Conservation (phyloP, 176 grass and related monocot species). For the Cenchrus fungigraminus region DNA sequence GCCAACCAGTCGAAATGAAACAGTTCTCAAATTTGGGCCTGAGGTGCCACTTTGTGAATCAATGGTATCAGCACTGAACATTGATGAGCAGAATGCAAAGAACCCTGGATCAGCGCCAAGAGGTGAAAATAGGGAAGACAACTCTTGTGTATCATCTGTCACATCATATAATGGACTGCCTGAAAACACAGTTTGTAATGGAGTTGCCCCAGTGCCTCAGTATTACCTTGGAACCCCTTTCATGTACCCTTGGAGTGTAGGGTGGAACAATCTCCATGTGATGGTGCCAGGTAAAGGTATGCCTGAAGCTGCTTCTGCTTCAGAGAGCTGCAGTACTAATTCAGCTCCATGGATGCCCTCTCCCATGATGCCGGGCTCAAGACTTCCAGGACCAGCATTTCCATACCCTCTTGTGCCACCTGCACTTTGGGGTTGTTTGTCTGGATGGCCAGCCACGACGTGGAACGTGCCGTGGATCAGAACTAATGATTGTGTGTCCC, state of each 20-base stretch:
- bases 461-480: constrained; percentile 57
- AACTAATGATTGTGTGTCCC: constrained; percentile 47
- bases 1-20: constrained; percentile 46
- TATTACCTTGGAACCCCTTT: constrained; percentile 76
- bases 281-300: constrained; percentile 44
- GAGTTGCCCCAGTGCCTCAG: constrained; percentile 53
- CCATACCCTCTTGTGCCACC: constrained; percentile 87
- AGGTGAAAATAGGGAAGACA: constrained; percentile 53
- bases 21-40: constrained; percentile 77
- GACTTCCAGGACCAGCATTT: constrained; percentile 53
- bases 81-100: constrained; percentile 59
- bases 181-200: constrained; percentile 49
- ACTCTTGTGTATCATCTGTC: constrained; percentile 47
- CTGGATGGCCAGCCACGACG: constrained; percentile 57
- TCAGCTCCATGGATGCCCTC: constrained; percentile 54
- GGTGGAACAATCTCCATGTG: constrained; percentile 59
- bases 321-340: constrained; percentile 51
- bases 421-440: constrained; percentile 65
- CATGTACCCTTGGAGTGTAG: constrained; percentile 76
- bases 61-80: constrained; percentile 76
- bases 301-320: constrained; percentile 40
- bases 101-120: constrained; percentile 26
- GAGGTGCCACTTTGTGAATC: constrained; percentile 87
- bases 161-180: constrained; percentile 43
- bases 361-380: constrained; percentile 50